These are phyloP conservation scores for Acephala macrosclerotiorum DNA, from an alignment of 2,329 filamentous ascomycete species.

Conservation along the genomic window DNA sequence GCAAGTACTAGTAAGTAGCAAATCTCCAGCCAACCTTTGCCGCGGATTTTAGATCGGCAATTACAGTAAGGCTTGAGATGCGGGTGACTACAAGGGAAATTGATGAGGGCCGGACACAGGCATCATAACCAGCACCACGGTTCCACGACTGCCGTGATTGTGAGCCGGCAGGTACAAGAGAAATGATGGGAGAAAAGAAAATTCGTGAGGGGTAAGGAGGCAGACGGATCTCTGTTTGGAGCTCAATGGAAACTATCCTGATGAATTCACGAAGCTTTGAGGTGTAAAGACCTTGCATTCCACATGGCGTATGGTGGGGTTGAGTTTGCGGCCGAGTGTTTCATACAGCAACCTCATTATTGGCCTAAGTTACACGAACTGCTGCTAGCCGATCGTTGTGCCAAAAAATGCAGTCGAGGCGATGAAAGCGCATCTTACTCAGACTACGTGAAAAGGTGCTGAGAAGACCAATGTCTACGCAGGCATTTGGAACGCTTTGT, in stretches of 20 bases:
- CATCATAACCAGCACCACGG: neutral
- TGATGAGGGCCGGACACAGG: neutral
- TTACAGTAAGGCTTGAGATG: neutral
- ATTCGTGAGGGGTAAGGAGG: neutral
- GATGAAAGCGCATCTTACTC: no score
- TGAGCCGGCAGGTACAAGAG: neutral
- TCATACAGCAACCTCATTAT: no score
- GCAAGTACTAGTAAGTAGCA: neutral
- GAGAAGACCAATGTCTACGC: no score
- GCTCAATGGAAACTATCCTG: neutral
- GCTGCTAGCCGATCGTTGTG: no score
- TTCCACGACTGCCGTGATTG: neutral
- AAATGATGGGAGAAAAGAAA: neutral
- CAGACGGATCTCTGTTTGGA: neutral
- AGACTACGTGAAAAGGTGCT: no score
- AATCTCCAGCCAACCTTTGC: neutral
- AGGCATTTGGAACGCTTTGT: no score
- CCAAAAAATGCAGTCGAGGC: no score
- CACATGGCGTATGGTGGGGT: no score
- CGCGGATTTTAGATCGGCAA: neutral
- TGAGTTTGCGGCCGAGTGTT: no score
- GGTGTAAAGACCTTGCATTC: no score
- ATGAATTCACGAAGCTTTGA: neutral
- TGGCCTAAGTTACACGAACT: no score
- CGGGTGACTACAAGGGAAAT: slow-evolving; percentile 1